phyloP scores from a whole-genome alignment of 805 yeast species.

The Pichia pseudocactophila region DNA sequence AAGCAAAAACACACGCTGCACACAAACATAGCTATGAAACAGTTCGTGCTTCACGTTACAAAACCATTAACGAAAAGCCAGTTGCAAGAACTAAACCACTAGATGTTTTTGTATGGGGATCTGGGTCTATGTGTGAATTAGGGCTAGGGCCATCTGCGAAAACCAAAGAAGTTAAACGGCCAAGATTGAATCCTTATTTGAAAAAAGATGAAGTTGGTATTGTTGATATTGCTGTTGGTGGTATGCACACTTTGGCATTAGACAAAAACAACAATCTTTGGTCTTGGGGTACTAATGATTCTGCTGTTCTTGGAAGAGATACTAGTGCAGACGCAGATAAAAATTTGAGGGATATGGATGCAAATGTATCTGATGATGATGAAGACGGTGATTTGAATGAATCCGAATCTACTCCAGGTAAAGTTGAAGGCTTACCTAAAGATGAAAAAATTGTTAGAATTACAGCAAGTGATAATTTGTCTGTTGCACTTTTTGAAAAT shows the following conservation, averaged over 20 bases:
- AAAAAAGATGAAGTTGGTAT: constrained; percentile 55
- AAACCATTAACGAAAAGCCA: constrained; percentile 36
- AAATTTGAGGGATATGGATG: constrained; percentile 59
- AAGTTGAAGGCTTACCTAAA: constrained; percentile 58
- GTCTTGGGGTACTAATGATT: constrained; percentile 98
- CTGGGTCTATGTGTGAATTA: constrained; percentile 95
- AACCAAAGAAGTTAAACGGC: constrained; percentile 91
- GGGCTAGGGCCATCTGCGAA: constrained; percentile 95
- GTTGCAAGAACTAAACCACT: constrained; percentile 36
- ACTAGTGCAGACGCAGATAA: constrained; percentile 56
- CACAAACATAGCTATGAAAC: constrained; percentile 33
- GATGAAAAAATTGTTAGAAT: constrained; percentile 60
- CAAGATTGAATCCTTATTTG: constrained; percentile 78
- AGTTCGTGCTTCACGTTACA: constrained; percentile 41
- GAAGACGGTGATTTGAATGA: constrained; percentile 83
- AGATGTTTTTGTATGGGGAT: constrained; percentile 89
- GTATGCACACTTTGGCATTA: constrained; percentile 85
- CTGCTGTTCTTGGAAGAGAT: constrained; percentile 84
- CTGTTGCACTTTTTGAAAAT: constrained; percentile 66
- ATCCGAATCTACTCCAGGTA: constrained; percentile 80
- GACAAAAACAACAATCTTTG: constrained; percentile 73
- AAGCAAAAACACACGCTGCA: constrained; percentile 19
- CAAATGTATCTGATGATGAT: constrained; percentile 49
- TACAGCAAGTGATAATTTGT: constrained; percentile 87
- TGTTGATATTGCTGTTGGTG: constrained; percentile 89